Evolutionary conservation across 345 rosid species (phyloP).

Genomic region (Lepidium africanum): DNA sequence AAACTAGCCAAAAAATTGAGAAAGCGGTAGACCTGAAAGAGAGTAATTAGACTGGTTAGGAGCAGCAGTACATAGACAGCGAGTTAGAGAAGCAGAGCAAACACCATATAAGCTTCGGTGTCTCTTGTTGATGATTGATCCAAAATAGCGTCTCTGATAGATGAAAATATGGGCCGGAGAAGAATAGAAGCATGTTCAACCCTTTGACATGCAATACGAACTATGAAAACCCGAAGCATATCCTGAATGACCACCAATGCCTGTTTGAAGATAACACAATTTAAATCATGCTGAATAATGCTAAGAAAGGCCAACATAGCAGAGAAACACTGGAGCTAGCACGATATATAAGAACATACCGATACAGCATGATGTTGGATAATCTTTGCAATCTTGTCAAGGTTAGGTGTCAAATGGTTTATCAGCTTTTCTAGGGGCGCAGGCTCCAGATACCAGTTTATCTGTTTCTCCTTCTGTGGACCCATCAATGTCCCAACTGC

Average conservation of each 20-base stretch:
- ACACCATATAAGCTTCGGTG: slow-evolving; percentile 71
- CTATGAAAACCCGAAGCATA: slow-evolving; percentile 88
- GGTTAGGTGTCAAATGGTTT: slow-evolving; percentile 67
- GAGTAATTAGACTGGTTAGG: slow-evolving; percentile 9
- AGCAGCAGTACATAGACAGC: slow-evolving; percentile 10
- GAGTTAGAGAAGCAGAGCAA: slow-evolving; percentile 18
- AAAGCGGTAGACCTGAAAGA: slow-evolving; percentile 60
- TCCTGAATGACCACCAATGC: slow-evolving; percentile 81
- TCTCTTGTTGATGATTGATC: slow-evolving; percentile 43
- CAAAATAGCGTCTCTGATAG: slow-evolving; percentile 45
- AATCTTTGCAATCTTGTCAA: slow-evolving; percentile 79
- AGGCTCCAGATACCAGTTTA: slow-evolving; percentile 82
- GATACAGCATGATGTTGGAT: slow-evolving; percentile 87
- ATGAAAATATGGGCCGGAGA: slow-evolving; percentile 62
- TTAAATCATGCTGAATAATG: slow-evolving; percentile 9
- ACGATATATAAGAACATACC: slow-evolving; percentile 47
- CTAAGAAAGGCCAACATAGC: slow-evolving; percentile 16
- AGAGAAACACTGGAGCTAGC: slow-evolving; percentile 15
- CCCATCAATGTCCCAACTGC: slow-evolving; percentile 80
- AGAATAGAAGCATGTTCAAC: slow-evolving; percentile 66
- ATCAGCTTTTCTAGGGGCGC: slow-evolving; percentile 68
- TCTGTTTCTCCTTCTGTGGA: slow-evolving; percentile 72
- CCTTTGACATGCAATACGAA: slow-evolving; percentile 74
- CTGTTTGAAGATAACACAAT: slow-evolving; percentile 35
- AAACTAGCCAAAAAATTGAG: slow-evolving; percentile 70